These are phyloP conservation scores for Lolium multiflorum DNA, from an alignment of 176 grass and related monocot species.

Conservation along the genomic window DNA sequence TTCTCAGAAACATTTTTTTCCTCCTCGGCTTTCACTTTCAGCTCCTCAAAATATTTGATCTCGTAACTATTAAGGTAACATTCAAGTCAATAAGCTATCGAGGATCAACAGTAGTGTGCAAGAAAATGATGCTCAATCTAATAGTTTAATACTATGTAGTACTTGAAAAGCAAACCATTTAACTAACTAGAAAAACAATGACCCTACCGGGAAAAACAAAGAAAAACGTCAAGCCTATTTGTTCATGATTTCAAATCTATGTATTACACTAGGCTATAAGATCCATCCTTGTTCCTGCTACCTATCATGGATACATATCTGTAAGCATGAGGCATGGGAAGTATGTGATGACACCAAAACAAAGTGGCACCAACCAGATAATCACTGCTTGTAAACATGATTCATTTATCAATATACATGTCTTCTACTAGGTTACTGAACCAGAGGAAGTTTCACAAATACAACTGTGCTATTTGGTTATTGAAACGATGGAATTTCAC, in stretches of 20 bases:
- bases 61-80: slow-evolving; percentile 68
- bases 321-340: not conserved
- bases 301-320: not conserved
- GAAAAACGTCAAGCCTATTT: not conserved
- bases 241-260: slow-evolving; percentile 11
- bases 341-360: not conserved
- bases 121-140: slow-evolving; percentile 12
- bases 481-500: not conserved
- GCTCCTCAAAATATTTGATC: slow-evolving; percentile 81
- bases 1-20: slow-evolving; percentile 56
- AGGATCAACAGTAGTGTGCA: slow-evolving; percentile 4
- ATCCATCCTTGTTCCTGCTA: not conserved
- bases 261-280: not conserved
- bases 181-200: slow-evolving; percentile 11
- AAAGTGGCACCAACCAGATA: not conserved
- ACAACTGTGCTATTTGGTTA: not conserved
- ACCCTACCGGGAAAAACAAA: not conserved
- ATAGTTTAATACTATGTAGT: not conserved
- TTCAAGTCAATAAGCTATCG: slow-evolving; percentile 15
- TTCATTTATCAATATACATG: not conserved
- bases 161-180: slow-evolving; percentile 16
- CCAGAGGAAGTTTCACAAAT: not conserved
- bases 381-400: not conserved
- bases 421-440: not conserved
- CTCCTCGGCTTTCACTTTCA: slow-evolving; percentile 74